Percentiles rank a stretch among this genome's conserved stretches.
Evolutionary conservation across 1,284 basidiomycete species (phyloP).

Genomic region (Ceratobasidium sp.): DNA sequence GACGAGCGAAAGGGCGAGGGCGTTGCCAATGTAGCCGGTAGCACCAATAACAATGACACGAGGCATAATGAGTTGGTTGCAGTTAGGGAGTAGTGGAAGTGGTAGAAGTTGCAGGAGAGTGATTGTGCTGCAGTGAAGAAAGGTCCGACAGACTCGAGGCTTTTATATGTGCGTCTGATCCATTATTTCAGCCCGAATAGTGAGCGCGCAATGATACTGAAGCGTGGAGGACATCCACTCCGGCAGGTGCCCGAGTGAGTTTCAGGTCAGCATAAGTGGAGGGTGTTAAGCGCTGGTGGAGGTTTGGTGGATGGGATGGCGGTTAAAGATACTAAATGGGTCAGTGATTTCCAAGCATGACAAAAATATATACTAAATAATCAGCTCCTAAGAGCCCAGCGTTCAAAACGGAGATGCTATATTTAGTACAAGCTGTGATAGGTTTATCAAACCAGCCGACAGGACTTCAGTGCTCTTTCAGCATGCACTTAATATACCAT

Average conservation of each 20-base stretch:
- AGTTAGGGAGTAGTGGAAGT: not conserved
- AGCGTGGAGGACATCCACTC: not conserved
- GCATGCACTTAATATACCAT: no score
- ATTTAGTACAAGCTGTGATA: not conserved
- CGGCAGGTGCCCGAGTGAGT: not conserved
- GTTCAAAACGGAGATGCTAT: not conserved
- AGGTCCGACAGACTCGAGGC: not conserved
- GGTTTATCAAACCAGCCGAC: no score
- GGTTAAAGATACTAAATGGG: not conserved
- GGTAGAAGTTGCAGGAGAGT: not conserved
- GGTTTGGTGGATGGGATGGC: not conserved
- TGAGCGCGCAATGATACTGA: not conserved
- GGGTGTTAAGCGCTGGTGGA: not conserved
- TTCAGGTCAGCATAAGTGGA: not conserved
- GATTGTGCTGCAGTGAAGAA: not conserved
- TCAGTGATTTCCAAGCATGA: no score
- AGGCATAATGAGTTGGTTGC: not conserved
- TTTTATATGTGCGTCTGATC: not conserved
- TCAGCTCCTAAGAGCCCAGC: not conserved
- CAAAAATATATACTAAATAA: no score
- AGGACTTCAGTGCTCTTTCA: no score
- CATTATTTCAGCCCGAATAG: not conserved
- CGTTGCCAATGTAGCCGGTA: constrained; percentile 16
- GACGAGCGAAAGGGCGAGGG: constrained; percentile 2
- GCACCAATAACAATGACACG: not conserved